phyloP scores from a whole-genome alignment of 768 basidiomycete genomes.

The Pleurotus cornucopiae region DNA sequence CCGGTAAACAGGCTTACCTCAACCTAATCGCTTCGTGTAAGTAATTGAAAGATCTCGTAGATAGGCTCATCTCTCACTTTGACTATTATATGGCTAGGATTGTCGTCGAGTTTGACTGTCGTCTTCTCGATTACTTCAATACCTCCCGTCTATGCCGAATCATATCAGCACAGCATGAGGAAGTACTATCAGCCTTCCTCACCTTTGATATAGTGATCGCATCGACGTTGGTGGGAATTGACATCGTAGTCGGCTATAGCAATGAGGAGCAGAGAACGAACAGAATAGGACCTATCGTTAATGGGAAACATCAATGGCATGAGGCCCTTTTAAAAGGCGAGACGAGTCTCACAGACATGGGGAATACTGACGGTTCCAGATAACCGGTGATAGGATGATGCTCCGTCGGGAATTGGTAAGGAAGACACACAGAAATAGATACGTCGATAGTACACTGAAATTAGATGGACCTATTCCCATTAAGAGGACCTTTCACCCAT shows the following conservation, averaged over 20 bases:
- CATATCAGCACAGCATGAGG: slow-evolving; percentile 25
- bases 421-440: too few species aligned
- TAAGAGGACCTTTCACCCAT: too few species aligned
- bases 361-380: too few species aligned
- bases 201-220: slow-evolving; percentile 68
- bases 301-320: too few species aligned
- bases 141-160: slow-evolving; percentile 49
- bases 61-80: slow-evolving; percentile 21
- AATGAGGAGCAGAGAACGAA: too few species aligned
- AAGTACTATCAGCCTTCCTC: slow-evolving; percentile 28
- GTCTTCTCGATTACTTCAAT: slow-evolving; percentile 72
- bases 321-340: too few species aligned
- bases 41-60: neutral
- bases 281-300: too few species aligned
- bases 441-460: too few species aligned
- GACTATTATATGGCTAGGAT: slow-evolving; percentile 56
- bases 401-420: too few species aligned
- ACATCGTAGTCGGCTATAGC: slow-evolving; percentile 27
- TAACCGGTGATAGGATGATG: too few species aligned
- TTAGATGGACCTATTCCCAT: too few species aligned
- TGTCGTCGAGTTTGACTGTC: slow-evolving; percentile 52
- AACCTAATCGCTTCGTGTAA: neutral
- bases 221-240: slow-evolving; percentile 57
- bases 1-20: neutral
- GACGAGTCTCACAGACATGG: too few species aligned